phyloP scores from a whole-genome alignment of 345 rosid species.

The Brassica cretica region DNA sequence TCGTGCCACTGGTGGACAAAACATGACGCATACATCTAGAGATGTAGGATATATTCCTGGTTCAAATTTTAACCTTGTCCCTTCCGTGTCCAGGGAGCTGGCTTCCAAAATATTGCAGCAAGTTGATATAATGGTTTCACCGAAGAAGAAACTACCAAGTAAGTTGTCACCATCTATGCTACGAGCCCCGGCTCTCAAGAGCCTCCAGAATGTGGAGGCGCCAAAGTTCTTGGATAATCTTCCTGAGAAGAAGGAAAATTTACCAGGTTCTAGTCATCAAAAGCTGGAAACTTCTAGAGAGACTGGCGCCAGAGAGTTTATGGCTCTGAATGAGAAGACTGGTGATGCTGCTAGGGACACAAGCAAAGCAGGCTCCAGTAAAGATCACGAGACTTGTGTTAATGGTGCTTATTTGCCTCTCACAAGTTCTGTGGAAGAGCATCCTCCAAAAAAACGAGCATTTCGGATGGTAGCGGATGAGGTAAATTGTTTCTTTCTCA shows the following conservation, averaged over 20 bases:
- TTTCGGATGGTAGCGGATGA: conserved; percentile 87
- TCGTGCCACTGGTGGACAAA: conserved; percentile 40
- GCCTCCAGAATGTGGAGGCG: conserved; percentile 64
- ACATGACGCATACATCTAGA: conserved; percentile 35
- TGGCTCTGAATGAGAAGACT: conserved; percentile 31
- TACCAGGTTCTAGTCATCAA: conserved; percentile 39
- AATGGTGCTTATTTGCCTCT: conserved; percentile 39
- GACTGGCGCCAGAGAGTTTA: conserved; percentile 35
- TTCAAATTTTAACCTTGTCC: conserved; percentile 51
- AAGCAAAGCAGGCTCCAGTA: conserved; percentile 29
- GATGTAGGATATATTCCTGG: conserved; percentile 43
- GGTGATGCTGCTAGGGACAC: conserved; percentile 40
- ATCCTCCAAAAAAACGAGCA: conserved; percentile 46
- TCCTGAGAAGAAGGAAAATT: conserved; percentile 42
- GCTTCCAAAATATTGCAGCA: conserved; percentile 83
- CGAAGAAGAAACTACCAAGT: conserved; percentile 69
- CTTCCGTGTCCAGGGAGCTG: conserved; percentile 74
- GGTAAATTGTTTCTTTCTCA: conserved; percentile 42
- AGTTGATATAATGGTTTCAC: conserved; percentile 59
- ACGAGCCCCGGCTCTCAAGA: conserved; percentile 73
- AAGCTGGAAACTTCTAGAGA: conserved; percentile 46
- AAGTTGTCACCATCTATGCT: conserved; percentile 78
- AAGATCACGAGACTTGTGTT: conserved; percentile 35
- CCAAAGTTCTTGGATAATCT: conserved; percentile 49
- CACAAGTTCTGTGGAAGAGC: conserved; percentile 37